phyloP scores from a whole-genome alignment of 768 basidiomycete genomes.

The Kwoniella bestiolae region DNA sequence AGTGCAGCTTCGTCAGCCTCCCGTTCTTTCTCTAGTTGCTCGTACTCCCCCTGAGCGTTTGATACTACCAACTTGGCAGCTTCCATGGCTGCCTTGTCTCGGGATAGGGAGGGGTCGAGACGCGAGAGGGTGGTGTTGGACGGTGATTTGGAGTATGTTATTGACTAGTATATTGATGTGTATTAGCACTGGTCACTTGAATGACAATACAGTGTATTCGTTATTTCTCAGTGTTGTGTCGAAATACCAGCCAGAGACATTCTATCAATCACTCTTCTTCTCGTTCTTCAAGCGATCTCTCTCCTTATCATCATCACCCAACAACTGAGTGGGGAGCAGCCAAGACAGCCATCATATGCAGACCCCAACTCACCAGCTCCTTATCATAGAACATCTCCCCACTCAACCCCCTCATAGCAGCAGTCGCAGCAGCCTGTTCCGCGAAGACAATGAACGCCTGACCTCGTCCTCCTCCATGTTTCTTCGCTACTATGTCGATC shows the following conservation, averaged over 20 bases:
- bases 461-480: constrained; percentile 81
- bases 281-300: too few species aligned
- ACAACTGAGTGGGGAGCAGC: too few species aligned
- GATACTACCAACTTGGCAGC: constrained; percentile 57
- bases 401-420: constrained; percentile 88
- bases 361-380: constrained; percentile 82
- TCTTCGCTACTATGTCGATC: constrained; percentile 89
- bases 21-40: constrained; percentile 59
- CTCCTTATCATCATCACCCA: too few species aligned
- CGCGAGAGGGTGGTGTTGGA: constrained; percentile 79
- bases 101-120: constrained; percentile 65
- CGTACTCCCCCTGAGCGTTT: constrained; percentile 61
- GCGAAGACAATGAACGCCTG: constrained; percentile 96
- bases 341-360: too few species aligned
- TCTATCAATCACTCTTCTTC: too few species aligned
- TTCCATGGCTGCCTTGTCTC: constrained; percentile 53
- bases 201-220: background rate
- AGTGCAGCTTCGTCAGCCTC: constrained; percentile 63
- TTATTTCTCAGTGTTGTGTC: background rate
- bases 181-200: background rate
- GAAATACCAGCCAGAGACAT: too few species aligned
- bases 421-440: constrained; percentile 86
- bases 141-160: constrained; percentile 86
- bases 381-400: constrained; percentile 93
- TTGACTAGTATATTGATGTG: constrained; percentile 65